Evolutionary conservation across 441 rosid species (phyloP).

Genomic region (Jatropha multifida): DNA sequence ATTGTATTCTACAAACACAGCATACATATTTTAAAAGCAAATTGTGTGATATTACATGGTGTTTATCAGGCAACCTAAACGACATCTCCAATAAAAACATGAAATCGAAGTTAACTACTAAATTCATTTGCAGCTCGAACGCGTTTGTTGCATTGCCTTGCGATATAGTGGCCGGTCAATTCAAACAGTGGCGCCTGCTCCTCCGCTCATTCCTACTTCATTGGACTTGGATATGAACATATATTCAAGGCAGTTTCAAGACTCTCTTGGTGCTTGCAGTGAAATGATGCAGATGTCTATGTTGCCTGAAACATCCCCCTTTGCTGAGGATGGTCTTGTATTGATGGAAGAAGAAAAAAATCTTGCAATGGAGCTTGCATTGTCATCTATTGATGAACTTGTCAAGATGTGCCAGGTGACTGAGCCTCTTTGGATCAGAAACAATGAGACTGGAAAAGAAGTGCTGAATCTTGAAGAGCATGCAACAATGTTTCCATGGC

Average conservation of each 20-base stretch:
- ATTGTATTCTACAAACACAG: too few relatives aligned
- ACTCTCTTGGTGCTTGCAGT: slow-evolving; percentile 31
- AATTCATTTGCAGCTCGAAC: slow-evolving; percentile 55
- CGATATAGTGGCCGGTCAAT: slow-evolving; percentile 49
- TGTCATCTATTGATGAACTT: slow-evolving; percentile 67
- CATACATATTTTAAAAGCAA: too few relatives aligned
- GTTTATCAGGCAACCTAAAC: too few relatives aligned
- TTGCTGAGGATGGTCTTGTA: slow-evolving; percentile 37
- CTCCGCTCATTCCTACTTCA: slow-evolving; percentile 47
- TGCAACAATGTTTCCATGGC: slow-evolving; percentile 64
- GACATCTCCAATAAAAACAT: too few relatives aligned
- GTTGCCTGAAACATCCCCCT: slow-evolving; percentile 39
- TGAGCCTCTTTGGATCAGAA: slow-evolving; percentile 71
- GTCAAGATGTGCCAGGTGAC: slow-evolving; percentile 54
- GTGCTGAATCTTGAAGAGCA: slow-evolving; percentile 62
- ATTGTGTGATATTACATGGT: too few relatives aligned
- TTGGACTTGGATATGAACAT: slow-evolving; percentile 77
- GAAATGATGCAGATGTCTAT: slow-evolving; percentile 53
- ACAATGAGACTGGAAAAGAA: slow-evolving; percentile 39
- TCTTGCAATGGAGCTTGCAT: slow-evolving; percentile 70
- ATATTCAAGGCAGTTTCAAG: slow-evolving; percentile 54
- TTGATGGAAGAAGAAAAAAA: slow-evolving; percentile 69
- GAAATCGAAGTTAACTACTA: not conserved
- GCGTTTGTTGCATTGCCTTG: slow-evolving; percentile 59
- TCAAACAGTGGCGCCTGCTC: slow-evolving; percentile 45